phyloP scores from a whole-genome alignment of 1,284 basidiomycete species.

The Tilletia caries region DNA sequence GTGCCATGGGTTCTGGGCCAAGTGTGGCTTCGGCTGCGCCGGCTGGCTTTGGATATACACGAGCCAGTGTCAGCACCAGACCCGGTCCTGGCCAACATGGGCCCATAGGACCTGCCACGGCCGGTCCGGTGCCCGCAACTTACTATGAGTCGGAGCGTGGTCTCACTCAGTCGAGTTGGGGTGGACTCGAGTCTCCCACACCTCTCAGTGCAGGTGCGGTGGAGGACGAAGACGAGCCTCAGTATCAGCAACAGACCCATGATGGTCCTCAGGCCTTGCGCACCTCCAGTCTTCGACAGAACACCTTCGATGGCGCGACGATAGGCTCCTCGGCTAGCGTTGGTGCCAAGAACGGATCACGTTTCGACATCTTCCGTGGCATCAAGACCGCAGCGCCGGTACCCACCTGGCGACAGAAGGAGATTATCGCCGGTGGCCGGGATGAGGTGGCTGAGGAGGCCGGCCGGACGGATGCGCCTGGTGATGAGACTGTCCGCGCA shows the following conservation, averaged over 20 bases:
- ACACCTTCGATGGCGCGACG: conserved; percentile 9
- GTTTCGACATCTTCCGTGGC: conserved; percentile 3
- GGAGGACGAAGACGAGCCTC: background rate
- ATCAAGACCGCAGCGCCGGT: conserved; percentile 11
- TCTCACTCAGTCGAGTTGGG: background rate
- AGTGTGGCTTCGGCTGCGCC: background rate
- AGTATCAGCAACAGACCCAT: too few relatives aligned
- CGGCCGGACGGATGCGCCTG: background rate
- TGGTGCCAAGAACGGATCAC: background rate
- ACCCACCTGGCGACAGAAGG: conserved; percentile 5
- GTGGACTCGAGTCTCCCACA: background rate
- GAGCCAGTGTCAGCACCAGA: background rate
- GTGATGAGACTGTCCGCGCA: too few relatives aligned
- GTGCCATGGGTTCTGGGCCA: conserved; percentile 14
- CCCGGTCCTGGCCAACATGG: background rate
- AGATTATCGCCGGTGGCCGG: conserved; percentile 8
- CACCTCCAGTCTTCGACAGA: conserved; percentile 10
- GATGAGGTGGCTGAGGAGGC: background rate
- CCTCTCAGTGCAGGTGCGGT: background rate
- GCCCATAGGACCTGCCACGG: conserved; percentile 6
- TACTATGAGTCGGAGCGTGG: background rate
- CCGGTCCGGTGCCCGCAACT: background rate
- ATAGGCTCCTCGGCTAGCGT: background rate
- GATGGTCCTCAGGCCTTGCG: background rate
- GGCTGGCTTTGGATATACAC: background rate